Base-by-base conservation (phyloP, 1,139 yeast species). In the Geotrichum phurueaensis region DNA sequence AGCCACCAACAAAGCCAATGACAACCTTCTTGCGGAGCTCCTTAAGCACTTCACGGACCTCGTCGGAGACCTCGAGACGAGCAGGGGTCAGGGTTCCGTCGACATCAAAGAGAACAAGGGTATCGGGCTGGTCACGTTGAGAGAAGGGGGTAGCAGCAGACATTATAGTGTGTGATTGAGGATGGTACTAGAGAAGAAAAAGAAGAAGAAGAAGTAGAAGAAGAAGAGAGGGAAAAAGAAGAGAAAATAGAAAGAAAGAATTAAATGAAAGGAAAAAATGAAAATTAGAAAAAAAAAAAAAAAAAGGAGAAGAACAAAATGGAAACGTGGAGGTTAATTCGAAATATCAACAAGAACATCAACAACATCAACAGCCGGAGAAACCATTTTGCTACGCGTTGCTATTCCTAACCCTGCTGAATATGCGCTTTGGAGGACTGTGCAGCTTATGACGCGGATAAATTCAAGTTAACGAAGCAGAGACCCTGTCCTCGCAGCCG, bases 41-140 rank as follows among this genome's bases (percentile, higher is more conserved):
- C 64, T 76, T 76, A 70, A 94, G 83, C 59, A 88, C 79, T 65
- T 82, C 76, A 72, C 79, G 83, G 86, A 94, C 88, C 76, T 91
- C 96, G 60, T 84, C 87, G 56, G 96, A 86, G 71, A 89, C 79
- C 56, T 63, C 78, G 47, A 89, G 84, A 81, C 99, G 89, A 64
- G 99, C 98, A 67, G 98, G 99, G 54, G 99, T 94, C 76, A 94
- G 83, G 62, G 99, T 94, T 68, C 98, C 99, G 75, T 94, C 99
- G 68, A 94, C 99, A 73, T 94, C 99, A 78, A 94, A 94, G 65
- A 94, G 84, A 67, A 90, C 96, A 54, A 78, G 70, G 54, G 78
- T 77, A 63, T 75, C 72, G 58, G 75, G 72, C 61, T 65, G 64
- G 55, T 72, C 71, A 57, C 80, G 74, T 58, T 76, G 70, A 47